phyloP scores from a whole-genome alignment of 1,284 basidiomycete species.

The Ustilago bromivora region DNA sequence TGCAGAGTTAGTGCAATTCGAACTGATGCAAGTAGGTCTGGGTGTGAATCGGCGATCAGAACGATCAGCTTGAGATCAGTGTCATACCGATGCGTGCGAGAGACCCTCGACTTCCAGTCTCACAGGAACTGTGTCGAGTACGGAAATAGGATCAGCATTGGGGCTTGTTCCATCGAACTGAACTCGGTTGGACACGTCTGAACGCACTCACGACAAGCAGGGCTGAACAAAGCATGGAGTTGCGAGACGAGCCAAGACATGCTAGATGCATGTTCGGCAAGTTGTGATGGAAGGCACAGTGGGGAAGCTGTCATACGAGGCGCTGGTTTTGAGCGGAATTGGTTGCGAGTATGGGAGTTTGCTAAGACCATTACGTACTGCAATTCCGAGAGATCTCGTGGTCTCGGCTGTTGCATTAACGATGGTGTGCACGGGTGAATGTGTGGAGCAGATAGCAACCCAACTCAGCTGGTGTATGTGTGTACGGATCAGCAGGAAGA shows the following conservation, averaged over 20 bases:
- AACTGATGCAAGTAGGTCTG: not conserved
- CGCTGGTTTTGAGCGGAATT: not conserved
- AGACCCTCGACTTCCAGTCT: not conserved
- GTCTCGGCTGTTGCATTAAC: not conserved
- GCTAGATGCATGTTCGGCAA: not conserved
- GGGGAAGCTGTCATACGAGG: not conserved
- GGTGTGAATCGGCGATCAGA: not conserved
- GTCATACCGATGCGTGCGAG: not conserved
- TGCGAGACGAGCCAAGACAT: conserved; percentile 1
- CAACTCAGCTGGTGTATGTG: not conserved
- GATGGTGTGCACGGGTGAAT: not conserved
- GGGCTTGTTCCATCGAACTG: not conserved
- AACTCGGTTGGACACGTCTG: not conserved
- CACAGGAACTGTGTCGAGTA: not conserved
- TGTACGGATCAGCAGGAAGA: conserved; percentile 22
- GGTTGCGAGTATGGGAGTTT: not conserved
- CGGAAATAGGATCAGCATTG: not conserved
- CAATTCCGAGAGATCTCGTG: not conserved
- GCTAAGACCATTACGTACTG: not conserved
- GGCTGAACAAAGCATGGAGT: not conserved
- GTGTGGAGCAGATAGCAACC: not conserved
- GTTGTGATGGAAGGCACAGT: not conserved
- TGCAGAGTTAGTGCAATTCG: not conserved
- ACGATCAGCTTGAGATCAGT: not conserved
- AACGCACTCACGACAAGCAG: not conserved